Evolutionary conservation across 2,329 filamentous ascomycete species (phyloP).

Genomic region (Didymellaceae sp.): DNA sequence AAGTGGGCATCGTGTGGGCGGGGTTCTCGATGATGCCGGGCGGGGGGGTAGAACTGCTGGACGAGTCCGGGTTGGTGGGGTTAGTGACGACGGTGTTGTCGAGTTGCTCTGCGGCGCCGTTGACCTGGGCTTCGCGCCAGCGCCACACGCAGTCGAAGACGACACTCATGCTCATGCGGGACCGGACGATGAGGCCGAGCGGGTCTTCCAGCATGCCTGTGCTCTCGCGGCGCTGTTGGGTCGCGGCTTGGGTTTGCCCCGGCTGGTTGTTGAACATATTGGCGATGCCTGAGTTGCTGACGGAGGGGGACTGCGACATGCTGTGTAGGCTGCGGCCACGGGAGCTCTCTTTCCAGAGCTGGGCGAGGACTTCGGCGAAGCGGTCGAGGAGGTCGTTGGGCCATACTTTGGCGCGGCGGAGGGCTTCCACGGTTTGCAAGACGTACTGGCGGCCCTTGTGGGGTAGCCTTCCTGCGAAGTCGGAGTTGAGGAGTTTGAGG

Average conservation of each 20-base stretch:
- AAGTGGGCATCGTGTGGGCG: slow-evolving; percentile 43
- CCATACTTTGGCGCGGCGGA: slow-evolving; percentile 75
- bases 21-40: slow-evolving; percentile 48
- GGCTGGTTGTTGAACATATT: slow-evolving; percentile 42
- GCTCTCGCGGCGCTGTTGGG: slow-evolving; percentile 36
- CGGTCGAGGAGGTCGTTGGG: slow-evolving; percentile 82
- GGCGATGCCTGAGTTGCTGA: slow-evolving; percentile 41
- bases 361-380: slow-evolving; percentile 82
- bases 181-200: slow-evolving; percentile 80
- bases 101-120: slow-evolving; percentile 54
- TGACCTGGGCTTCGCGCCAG: slow-evolving; percentile 73
- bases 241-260: slow-evolving; percentile 27
- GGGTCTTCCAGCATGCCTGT: slow-evolving; percentile 65
- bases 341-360: slow-evolving; percentile 75
- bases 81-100: slow-evolving; percentile 79
- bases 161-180: slow-evolving; percentile 82
- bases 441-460: slow-evolving; percentile 74
- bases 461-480: slow-evolving; percentile 68
- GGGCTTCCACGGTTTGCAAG: slow-evolving; percentile 71
- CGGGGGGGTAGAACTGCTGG: slow-evolving; percentile 66
- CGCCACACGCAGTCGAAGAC: slow-evolving; percentile 87
- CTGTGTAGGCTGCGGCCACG: slow-evolving; percentile 47
- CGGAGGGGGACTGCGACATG: slow-evolving; percentile 46
- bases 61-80: slow-evolving; percentile 82
- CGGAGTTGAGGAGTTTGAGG: slow-evolving; percentile 77